Conservation (phyloP, 371 early-diverging fungal species). For the Phascolomyces articulosus region DNA sequence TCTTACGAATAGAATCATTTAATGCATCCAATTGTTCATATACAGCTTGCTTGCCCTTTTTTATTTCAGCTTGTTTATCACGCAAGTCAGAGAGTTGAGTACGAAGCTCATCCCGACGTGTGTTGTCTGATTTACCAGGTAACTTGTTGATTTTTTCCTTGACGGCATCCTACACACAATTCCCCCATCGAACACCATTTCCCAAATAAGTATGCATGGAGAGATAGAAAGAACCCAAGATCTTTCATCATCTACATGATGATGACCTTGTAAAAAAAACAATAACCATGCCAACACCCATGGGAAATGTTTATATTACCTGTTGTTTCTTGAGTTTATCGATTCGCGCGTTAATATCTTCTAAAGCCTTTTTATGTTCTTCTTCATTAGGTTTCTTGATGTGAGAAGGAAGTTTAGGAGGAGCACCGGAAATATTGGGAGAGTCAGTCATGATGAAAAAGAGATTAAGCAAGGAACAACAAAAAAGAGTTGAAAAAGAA, state of each 20-base stretch:
- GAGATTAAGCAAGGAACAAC: not conserved
- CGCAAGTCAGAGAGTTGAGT: constrained; percentile 67
- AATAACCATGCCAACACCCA: not conserved
- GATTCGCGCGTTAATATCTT: constrained; percentile 54
- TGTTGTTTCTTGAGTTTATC: constrained; percentile 60
- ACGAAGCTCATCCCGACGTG: constrained; percentile 61
- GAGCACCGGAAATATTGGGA: constrained; percentile 8
- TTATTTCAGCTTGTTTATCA: constrained; percentile 57
- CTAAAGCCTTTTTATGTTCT: constrained; percentile 49
- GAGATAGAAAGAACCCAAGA: too few relatives aligned
- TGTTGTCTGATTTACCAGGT: constrained; percentile 43
- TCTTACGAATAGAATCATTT: constrained; percentile 28
- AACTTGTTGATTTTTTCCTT: constrained; percentile 38
- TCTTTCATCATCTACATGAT: not conserved
- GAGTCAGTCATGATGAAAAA: constrained; percentile 23
- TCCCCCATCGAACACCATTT: not conserved
- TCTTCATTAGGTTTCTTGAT: constrained; percentile 59
- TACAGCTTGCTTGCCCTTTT: constrained; percentile 55
- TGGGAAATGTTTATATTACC: constrained; percentile 39
- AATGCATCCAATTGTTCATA: constrained; percentile 66
- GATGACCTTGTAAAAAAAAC: not conserved
- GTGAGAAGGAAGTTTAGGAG: constrained; percentile 39
- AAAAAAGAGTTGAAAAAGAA: not conserved
- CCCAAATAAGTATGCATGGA: not conserved
- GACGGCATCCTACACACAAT: constrained; percentile 54